Evolutionary conservation across 2,329 filamentous ascomycete species (phyloP).

Genomic region (Pyrenochaeta sp.): DNA sequence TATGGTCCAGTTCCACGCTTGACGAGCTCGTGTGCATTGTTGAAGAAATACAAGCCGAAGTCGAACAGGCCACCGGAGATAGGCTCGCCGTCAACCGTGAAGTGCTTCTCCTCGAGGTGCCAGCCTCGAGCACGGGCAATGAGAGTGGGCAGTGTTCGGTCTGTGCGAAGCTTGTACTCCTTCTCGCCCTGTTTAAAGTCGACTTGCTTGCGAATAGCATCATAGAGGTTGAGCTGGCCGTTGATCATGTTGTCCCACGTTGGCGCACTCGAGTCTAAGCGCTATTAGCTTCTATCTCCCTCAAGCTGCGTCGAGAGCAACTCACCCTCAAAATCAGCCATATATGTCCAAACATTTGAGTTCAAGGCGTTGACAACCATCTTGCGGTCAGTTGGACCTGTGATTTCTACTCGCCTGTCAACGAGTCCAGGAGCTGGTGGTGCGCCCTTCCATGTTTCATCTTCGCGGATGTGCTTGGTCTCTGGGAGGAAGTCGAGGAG

Average conservation of each 20-base stretch:
- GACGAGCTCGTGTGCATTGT: constrained; percentile 91
- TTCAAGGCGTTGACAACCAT: constrained; percentile 99
- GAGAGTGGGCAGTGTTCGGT: constrained; percentile 84
- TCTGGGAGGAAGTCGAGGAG: constrained; percentile 95
- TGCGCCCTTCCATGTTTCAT: constrained; percentile 92
- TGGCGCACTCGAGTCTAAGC: constrained; percentile 85
- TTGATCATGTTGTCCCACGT: constrained; percentile 99
- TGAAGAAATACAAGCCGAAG: constrained; percentile 99
- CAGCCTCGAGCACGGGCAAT: constrained; percentile 95
- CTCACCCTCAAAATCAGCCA: constrained; percentile 97
- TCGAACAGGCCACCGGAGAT: constrained; percentile 94
- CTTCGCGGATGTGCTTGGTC: constrained; percentile 93
- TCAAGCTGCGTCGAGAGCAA: background rate
- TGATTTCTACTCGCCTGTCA: constrained; percentile 95
- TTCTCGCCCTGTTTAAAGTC: constrained; percentile 96
- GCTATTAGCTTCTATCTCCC: constrained; percentile 16
- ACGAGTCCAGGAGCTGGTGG: constrained; percentile 90
- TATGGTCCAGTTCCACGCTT: constrained; percentile 88
- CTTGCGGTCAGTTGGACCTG: constrained; percentile 95
- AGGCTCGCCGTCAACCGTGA: constrained; percentile 93
- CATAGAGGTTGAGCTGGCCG: constrained; percentile 96
- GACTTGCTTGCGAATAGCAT: constrained; percentile 90
- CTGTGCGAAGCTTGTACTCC: constrained; percentile 96
- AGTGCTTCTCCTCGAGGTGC: constrained; percentile 98
- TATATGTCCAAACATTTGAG: constrained; percentile 96